Conservation (phyloP, 2,329 filamentous ascomycete genomes). For the Aspergillus arachidicola region DNA sequence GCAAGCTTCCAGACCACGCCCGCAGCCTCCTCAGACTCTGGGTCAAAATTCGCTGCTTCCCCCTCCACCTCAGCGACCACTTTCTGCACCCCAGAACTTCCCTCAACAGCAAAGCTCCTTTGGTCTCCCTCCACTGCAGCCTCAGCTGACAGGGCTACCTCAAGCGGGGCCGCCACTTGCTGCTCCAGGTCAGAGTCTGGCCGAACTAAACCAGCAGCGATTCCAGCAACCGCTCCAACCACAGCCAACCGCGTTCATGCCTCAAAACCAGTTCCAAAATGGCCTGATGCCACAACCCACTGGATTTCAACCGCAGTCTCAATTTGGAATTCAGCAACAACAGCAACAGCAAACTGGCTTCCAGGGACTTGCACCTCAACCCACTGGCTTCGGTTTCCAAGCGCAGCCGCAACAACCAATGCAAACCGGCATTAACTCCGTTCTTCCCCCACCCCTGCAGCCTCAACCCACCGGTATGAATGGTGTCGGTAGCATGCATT, state of each 20-base stretch:
- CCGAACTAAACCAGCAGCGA: conserved; percentile 69
- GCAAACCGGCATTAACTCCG: conserved; percentile 51
- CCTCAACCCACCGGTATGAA: conserved; percentile 55
- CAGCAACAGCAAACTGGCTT: conserved; percentile 56
- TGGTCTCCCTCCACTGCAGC: conserved; percentile 72
- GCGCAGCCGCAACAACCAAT: conserved; percentile 54
- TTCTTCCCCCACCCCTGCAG: conserved; percentile 57
- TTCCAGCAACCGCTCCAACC: conserved; percentile 62
- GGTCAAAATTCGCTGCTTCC: conserved; percentile 68
- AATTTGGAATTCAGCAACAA: conserved; percentile 49
- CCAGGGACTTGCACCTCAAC: conserved; percentile 52
- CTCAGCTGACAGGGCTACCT: conserved; percentile 77
- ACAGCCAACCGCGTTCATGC: conserved; percentile 66
- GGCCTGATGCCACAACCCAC: conserved; percentile 50
- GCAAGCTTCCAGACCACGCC: conserved; percentile 64
- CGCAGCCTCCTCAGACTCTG: conserved; percentile 66
- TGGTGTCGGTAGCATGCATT: conserved; percentile 51
- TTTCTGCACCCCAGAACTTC: conserved; percentile 83
- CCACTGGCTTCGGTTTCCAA: conserved; percentile 55
- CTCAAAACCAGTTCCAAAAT: conserved; percentile 41
- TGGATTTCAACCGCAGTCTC: conserved; percentile 48
- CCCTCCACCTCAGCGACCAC: conserved; percentile 76
- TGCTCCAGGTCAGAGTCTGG: conserved; percentile 73
- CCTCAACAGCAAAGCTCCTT: conserved; percentile 72
- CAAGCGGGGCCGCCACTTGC: conserved; percentile 62